Base-by-base conservation (phyloP, 2,329 filamentous ascomycete species). In the Alternaria arborescens region DNA sequence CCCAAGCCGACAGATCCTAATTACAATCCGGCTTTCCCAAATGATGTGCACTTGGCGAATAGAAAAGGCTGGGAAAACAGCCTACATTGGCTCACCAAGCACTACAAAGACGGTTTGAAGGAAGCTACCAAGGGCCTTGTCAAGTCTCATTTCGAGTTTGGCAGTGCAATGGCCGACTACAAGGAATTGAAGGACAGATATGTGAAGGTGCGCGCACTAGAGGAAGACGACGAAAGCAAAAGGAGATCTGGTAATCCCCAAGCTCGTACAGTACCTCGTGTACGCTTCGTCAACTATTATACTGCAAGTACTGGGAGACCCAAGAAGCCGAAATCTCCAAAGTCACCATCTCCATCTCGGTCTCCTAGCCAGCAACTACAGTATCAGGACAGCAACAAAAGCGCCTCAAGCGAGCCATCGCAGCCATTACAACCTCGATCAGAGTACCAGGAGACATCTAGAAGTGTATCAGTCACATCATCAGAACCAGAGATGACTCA, bases 231-330 rank as follows among this genome's bases (percentile, higher is more conserved):
- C 14, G 80, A 82, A 42, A 73, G 67, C 43, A 77, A 53, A 57
- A 68, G 71, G 60, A 74, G 56, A 66, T 72, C 66, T 34, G 73
- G 60, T 38, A 72, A 71, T 68, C 75, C 66, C n/a, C 70, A 61
- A 22, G 65, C 67, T 52, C 69, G 52, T 47, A 71, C 62, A 65
- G 80, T 81, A 2, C 80, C 82, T 3, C 83, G 89, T 53, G 86
- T 95, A 11, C 86, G 93, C 16, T 97, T 97, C 71, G 84, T 92
- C 58, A 97, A 97, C 74, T 97, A 97, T 76, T 97, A 94, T 74
- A 97, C 93, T 1, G 86, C 91, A n/a, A 93, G 91, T 66, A 90
- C 90, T 10, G 93, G 93, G 4, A 84, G 87, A 60, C 84, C 85
- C 2, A 93, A 82, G 69, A 80, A 79, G 65, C 75, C 77, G 6